These are phyloP conservation scores for Leccinum subtestaceum DNA, from an alignment of 768 basidiomycete species.

Conservation along the genomic window DNA sequence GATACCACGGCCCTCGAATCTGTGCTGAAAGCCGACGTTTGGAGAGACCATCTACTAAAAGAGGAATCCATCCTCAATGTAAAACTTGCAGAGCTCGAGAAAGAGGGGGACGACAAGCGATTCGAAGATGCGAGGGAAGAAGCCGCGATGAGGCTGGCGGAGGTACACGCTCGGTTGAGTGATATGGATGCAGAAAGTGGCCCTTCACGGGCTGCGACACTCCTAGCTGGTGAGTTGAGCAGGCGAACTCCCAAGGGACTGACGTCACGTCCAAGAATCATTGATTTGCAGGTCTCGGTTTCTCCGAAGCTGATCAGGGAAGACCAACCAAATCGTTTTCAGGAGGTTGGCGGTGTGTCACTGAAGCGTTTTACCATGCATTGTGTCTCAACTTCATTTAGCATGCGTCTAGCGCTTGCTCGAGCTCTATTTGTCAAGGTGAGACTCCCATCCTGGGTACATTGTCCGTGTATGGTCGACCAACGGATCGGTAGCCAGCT, in stretches of 20 bases:
- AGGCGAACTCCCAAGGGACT: not conserved
- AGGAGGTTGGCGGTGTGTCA: conserved; percentile 86
- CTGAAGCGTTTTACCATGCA: not conserved
- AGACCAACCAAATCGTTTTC: conserved; percentile 83
- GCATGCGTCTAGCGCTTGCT: conserved; percentile 95
- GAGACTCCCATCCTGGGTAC: not conserved
- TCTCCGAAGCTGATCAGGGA: conserved; percentile 83
- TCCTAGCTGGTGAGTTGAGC: conserved; percentile 68
- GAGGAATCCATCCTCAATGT: conserved; percentile 80
- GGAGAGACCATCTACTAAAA: conserved; percentile 88
- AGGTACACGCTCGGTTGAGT: conserved; percentile 86
- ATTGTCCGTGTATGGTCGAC: not conserved
- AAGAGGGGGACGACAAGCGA: conserved; percentile 71
- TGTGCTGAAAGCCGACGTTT: conserved; percentile 99
- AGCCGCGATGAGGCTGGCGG: conserved; percentile 72
- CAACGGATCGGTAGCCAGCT: conserved; percentile 47
- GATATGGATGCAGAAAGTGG: conserved; percentile 99
- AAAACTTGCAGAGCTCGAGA: conserved; percentile 68
- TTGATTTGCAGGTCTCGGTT: conserved; percentile 70
- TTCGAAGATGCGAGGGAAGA: conserved; percentile 87
- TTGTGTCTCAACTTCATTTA: conserved; percentile 25
- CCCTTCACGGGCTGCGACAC: conserved; percentile 86
- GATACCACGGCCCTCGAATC: conserved; percentile 90
- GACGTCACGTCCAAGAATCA: not conserved
- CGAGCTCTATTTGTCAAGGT: conserved; percentile 96